A percentile compares a stretch with the other conserved stretches of the same genome.
These are phyloP conservation scores for Pueraria montana DNA, from an alignment of 306 rosid genomes.

Conservation along the genomic window DNA sequence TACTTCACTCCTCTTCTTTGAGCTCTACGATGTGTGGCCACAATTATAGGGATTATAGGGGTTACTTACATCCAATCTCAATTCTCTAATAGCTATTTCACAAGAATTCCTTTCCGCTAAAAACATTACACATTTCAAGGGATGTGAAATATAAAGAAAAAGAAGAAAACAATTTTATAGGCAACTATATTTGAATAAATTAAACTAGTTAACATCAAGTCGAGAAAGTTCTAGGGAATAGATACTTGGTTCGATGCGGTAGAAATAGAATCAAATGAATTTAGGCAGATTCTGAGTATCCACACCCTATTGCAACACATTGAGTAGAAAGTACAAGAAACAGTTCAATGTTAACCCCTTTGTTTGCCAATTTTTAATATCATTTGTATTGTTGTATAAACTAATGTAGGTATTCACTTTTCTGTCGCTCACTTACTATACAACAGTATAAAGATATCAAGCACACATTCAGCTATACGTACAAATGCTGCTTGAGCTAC, in stretches of 20 bases:
- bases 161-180: neutral
- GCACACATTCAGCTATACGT: neutral
- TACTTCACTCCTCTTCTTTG: no score
- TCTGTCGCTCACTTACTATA: neutral
- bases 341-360: neutral
- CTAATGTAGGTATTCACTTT: neutral
- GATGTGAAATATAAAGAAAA: no score
- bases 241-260: neutral
- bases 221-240: neutral
- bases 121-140: no score
- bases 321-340: neutral
- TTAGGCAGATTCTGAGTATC: neutral
- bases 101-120: no score
- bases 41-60: no score
- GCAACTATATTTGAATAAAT: neutral
- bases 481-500: neutral
- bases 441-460: neutral
- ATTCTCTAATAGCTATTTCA: no score
- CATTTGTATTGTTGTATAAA: neutral
- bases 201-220: neutral
- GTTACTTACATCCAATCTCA: no score
- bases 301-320: neutral
- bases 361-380: neutral
- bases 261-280: neutral
- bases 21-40: no score